Evolutionary conservation across 768 basidiomycete species (phyloP).

Genomic region (Phylloporus rhodoxanthus): DNA sequence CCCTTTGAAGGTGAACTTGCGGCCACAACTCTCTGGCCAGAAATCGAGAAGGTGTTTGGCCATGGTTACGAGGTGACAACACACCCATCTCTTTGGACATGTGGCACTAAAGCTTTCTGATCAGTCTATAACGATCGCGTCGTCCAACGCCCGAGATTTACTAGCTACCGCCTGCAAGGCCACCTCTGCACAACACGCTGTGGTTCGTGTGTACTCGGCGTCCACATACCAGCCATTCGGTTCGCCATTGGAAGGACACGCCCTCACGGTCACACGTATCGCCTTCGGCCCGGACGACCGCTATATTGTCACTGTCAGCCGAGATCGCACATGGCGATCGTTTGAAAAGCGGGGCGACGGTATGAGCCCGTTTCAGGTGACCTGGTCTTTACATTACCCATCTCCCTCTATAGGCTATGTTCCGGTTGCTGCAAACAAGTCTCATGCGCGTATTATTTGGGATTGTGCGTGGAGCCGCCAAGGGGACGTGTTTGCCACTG

Average conservation of each 20-base stretch:
- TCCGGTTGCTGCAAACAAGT: conserved; percentile 66
- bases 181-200: conserved; percentile 81
- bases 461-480: conserved; percentile 85
- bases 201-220: conserved; percentile 77
- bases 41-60: conserved; percentile 93
- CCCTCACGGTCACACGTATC: conserved; percentile 84
- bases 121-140: conserved; percentile 75
- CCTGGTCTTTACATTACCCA: neutral
- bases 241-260: conserved; percentile 72
- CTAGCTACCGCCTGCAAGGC: conserved; percentile 92
- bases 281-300: conserved; percentile 84
- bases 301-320: conserved; percentile 75
- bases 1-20: conserved; percentile 92
- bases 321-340: conserved; percentile 89
- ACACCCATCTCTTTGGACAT: neutral
- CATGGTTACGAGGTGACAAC: conserved; percentile 85
- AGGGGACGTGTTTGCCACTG: conserved; percentile 81
- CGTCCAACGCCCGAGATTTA: conserved; percentile 61
- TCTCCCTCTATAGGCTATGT: conserved; percentile 44
- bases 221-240: conserved; percentile 66
- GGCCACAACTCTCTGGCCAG: conserved; percentile 89
- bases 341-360: conserved; percentile 51
- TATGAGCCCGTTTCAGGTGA: conserved; percentile 12
- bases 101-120: neutral
- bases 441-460: conserved; percentile 92